Evolutionary conservation across 2,329 filamentous ascomycete genomes (phyloP).

Genomic region (Xylariales sp.): DNA sequence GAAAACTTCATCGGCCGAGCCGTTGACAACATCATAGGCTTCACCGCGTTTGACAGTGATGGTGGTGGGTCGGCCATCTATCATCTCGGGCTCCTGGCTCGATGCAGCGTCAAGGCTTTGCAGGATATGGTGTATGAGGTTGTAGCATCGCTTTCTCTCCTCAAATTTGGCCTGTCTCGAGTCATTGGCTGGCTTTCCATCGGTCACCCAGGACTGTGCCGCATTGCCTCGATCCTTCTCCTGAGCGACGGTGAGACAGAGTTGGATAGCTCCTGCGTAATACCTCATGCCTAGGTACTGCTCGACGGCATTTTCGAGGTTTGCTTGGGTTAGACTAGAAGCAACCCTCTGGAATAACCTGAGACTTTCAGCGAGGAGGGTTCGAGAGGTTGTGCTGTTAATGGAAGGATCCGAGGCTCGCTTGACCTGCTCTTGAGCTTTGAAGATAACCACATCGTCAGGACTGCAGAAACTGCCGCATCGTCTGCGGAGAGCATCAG

Average conservation of each 20-base stretch:
- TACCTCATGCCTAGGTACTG: constrained; percentile 82
- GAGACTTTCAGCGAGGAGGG: constrained; percentile 82
- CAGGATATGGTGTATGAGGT: constrained; percentile 81
- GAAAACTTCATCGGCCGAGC: constrained; percentile 88
- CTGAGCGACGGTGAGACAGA: constrained; percentile 77
- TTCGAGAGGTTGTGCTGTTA: constrained; percentile 72
- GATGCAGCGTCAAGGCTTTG: constrained; percentile 70
- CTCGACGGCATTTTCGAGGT: constrained; percentile 71
- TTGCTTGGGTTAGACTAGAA: constrained; percentile 72
- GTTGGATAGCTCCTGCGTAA: constrained; percentile 87
- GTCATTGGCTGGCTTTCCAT: constrained; percentile 70
- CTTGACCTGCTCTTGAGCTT: constrained; percentile 92
- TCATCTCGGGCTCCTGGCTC: constrained; percentile 61
- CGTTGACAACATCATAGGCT: constrained; percentile 86
- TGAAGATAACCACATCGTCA: constrained; percentile 97
- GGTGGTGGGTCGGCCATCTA: constrained; percentile 75
- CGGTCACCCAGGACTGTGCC: constrained; percentile 82
- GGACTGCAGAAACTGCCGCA: constrained; percentile 97
- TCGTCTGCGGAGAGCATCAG: constrained; percentile 84
- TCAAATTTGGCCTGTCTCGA: constrained; percentile 63
- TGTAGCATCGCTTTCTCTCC: constrained; percentile 74
- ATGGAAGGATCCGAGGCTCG: constrained; percentile 74
- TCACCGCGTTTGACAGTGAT: constrained; percentile 77
- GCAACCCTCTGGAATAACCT: constrained; percentile 87
- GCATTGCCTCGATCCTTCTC: constrained; percentile 84